These are phyloP conservation scores for Eucalyptus brandiana DNA, from an alignment of 345 rosid species.

Conservation along the genomic window DNA sequence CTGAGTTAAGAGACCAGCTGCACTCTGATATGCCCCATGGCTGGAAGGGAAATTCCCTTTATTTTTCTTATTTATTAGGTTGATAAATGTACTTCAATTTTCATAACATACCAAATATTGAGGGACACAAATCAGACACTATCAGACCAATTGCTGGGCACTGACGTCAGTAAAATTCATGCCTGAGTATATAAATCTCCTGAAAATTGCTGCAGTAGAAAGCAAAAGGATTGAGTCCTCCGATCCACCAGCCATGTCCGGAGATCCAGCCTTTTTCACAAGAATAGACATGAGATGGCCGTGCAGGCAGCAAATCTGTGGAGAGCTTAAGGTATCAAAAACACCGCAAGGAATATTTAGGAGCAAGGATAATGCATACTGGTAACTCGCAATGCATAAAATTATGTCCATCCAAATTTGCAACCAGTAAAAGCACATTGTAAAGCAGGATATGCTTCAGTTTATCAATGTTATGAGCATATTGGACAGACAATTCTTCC, in stretches of 20 bases:
- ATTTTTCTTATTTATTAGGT: background rate
- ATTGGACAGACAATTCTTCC: background rate
- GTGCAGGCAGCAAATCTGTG: background rate
- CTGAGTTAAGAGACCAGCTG: background rate
- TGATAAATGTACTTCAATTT: background rate
- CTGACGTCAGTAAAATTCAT: background rate
- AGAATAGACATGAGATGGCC: background rate
- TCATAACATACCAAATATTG: background rate
- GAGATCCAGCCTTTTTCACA: background rate
- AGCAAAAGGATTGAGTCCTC: background rate
- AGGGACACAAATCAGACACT: background rate
- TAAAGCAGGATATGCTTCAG: background rate
- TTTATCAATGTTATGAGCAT: background rate
- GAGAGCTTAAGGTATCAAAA: background rate
- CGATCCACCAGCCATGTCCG: background rate
- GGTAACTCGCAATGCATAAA: background rate
- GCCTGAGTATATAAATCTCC: background rate
- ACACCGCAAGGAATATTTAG: background rate
- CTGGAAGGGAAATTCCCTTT: background rate
- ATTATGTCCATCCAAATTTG: background rate
- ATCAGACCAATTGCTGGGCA: background rate
- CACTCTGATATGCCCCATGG: background rate
- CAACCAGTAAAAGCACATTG: background rate
- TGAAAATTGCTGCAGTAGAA: background rate
- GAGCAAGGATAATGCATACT: background rate